Base-by-base conservation (phyloP, 2,329 filamentous ascomycete genomes). In the Rhinocladiella mackenziei region DNA sequence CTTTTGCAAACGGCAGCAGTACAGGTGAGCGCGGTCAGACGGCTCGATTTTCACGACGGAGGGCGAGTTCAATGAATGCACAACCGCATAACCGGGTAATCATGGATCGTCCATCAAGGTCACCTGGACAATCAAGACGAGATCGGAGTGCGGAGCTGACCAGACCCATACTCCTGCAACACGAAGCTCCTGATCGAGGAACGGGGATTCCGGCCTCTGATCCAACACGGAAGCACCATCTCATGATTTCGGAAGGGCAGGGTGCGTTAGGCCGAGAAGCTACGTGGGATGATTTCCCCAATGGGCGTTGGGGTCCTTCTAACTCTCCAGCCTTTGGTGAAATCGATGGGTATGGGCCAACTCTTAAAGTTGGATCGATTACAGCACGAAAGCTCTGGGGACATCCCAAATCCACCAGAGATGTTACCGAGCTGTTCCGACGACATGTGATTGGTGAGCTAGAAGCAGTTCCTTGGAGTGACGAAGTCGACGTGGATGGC, bases 221-320 rank as follows among this genome's bases (percentile, higher is more conserved):
- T 58, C 89, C 91, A 62, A 81, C 80, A 14, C 79, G 89, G 39
- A 83, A 84, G 44, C 91, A 89, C 63, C 92, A 88, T 1, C 76
- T 97, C 7, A 88, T 89, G 19, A 96, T 96, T 45, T 95, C 89
- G 0, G 91, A 97, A 68, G 91, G 92, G 4, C 85, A 95, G 60
- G 92, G 91, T 17, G 77, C 85, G 3, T 73, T 96, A 5, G 92
- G 91, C 8, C 78, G 92, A 37, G 91, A 97, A 72, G 92, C 92
- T 23, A 98, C 92, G 1, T 98, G 92, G 92, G 92, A 98, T 60
- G 92, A 98, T 59, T 98, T 89, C 65, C 91, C 91, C 52, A 97
- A 97, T 70, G 92, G 91, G 19, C 80, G 91, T 43, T 97, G 91
- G 81, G 91, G 91, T 62, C 91, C 96, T 60, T 86, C 89, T 3